Evolutionary conservation across 345 rosid genomes (phyloP).

Genomic region (Excoecaria agallocha): DNA sequence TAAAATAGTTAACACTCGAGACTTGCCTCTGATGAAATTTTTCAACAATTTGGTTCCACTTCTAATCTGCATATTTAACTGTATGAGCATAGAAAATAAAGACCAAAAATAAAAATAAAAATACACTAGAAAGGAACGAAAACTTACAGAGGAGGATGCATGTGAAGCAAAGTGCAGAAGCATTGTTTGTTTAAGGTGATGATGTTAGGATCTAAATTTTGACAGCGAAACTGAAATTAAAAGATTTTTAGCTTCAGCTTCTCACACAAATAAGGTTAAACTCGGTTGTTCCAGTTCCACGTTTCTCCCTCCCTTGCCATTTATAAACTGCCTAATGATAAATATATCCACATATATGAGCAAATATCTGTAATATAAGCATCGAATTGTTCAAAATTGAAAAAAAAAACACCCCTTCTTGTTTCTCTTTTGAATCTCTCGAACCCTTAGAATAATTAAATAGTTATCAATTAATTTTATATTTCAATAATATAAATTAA

Average conservation of each 20-base stretch:
- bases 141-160: not conserved
- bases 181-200: not conserved
- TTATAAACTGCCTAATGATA: not conserved
- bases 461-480: no score
- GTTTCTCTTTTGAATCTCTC: no score
- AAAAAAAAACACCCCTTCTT: no score
- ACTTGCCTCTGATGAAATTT: slow-evolving; percentile 38
- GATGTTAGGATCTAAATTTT: no score
- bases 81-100: not conserved
- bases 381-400: no score
- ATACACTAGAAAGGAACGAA: not conserved
- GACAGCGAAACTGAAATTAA: no score
- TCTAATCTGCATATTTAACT: slow-evolving; percentile 24
- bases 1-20: not conserved
- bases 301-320: not conserved
- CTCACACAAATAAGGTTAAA: no score
- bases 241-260: not conserved
- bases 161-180: not conserved
- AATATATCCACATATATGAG: no score
- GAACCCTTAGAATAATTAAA: no score
- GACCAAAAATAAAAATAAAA: not conserved
- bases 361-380: no score
- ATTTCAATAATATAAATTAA: no score
- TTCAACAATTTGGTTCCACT: slow-evolving; percentile 29
- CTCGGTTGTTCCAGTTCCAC: not conserved